Evolutionary conservation across 805 yeast species (phyloP).

Genomic region (Kodamaea kaohsiungensis): DNA sequence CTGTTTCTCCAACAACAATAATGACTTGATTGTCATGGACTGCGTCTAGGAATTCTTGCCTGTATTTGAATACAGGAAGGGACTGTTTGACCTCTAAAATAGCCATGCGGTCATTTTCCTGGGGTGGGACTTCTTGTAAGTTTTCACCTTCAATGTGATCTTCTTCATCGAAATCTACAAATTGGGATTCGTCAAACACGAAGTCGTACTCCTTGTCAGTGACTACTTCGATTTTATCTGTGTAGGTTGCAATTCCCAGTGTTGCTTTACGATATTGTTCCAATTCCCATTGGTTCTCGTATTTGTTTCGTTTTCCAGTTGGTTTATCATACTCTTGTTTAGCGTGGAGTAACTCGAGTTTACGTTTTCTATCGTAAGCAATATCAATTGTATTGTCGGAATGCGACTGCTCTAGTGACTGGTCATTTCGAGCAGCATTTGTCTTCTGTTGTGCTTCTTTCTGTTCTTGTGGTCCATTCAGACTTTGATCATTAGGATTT

Average conservation of each 20-base stretch:
- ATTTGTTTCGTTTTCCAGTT: conserved; percentile 16
- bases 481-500: neutral
- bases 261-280: conserved; percentile 50
- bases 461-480: neutral
- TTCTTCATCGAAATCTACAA: conserved; percentile 55
- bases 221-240: conserved; percentile 44
- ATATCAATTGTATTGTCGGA: neutral
- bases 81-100: conserved; percentile 54
- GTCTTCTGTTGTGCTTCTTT: neutral
- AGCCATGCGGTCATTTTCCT: conserved; percentile 11
- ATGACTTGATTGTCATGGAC: conserved; percentile 64
- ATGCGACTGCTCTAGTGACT: neutral
- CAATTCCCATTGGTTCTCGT: conserved; percentile 51
- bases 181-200: conserved; percentile 70
- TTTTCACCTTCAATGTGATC: conserved; percentile 25
- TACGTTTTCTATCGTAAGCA: conserved; percentile 43
- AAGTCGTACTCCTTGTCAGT: conserved; percentile 60
- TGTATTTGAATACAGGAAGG: conserved; percentile 71
- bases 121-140: conserved; percentile 34
- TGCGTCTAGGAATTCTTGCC: conserved; percentile 60
- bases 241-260: conserved; percentile 21
- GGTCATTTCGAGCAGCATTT: neutral
- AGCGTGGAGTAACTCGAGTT: conserved; percentile 49
- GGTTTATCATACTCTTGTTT: conserved; percentile 24
- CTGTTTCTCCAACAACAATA: conserved; percentile 83